Conservation (phyloP, 2,329 filamentous ascomycete species). For the Fonsecaea nubica region DNA sequence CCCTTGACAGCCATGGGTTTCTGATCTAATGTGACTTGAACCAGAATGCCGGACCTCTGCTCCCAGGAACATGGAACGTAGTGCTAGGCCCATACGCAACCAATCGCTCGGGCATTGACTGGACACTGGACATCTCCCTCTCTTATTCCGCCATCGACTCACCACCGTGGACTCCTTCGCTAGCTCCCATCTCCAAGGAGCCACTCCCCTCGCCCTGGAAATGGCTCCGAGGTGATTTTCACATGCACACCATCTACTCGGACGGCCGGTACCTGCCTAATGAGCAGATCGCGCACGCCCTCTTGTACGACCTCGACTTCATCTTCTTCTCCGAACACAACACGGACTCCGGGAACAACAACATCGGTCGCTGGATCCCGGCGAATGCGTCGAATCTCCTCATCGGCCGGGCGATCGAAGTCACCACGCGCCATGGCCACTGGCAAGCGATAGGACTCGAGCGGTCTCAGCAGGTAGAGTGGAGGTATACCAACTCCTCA, state of each 20-base stretch:
- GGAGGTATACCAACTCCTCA: conserved; percentile 29
- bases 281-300: conserved; percentile 32
- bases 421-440: conserved; percentile 39
- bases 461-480: conserved; percentile 33
- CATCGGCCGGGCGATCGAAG: conserved; percentile 40
- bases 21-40: background rate
- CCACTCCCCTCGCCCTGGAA: background rate
- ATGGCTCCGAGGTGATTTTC: conserved; percentile 41
- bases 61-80: conserved; percentile 39
- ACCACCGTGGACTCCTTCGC: conserved; percentile 20
- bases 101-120: conserved; percentile 36
- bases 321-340: conserved; percentile 42
- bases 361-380: conserved; percentile 34
- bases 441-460: conserved; percentile 41
- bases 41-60: conserved; percentile 34
- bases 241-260: conserved; percentile 41
- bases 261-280: conserved; percentile 38
- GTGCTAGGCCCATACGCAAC: conserved; percentile 39
- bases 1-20: background rate
- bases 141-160: conserved; percentile 23
- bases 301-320: conserved; percentile 36
- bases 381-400: conserved; percentile 36
- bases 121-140: conserved; percentile 34
- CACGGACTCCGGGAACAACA: conserved; percentile 38
- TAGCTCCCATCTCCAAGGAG: conserved; percentile 12